Conservation (phyloP, 1,284 basidiomycete species). For the Xerocomus cyaneibrunnescens region DNA sequence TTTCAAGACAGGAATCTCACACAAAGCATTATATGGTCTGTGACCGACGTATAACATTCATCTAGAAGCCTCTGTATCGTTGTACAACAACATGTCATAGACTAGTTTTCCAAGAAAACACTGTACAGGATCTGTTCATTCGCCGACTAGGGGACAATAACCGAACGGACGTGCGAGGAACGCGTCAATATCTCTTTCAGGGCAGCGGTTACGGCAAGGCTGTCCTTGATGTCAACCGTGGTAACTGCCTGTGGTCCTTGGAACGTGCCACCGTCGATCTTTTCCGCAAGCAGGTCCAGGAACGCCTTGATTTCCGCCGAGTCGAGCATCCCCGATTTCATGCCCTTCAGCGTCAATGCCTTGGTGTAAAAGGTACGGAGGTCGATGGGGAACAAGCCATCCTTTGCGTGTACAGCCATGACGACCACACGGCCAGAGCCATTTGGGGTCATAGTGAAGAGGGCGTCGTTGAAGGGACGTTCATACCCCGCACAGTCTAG, state of each 20-base stretch:
- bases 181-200: conserved; percentile 27
- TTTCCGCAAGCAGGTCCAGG: conserved; percentile 29
- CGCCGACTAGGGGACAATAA: conserved; percentile 26
- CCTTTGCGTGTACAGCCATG: conserved; percentile 36
- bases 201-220: conserved; percentile 20
- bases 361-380: conserved; percentile 36
- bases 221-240: conserved; percentile 22
- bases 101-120: not conserved
- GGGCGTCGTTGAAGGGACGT: conserved; percentile 34
- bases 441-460: conserved; percentile 33
- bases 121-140: not conserved
- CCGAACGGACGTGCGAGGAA: conserved; percentile 30
- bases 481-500: conserved; percentile 38
- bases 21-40: not conserved
- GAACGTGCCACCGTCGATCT: conserved; percentile 33
- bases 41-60: not conserved
- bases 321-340: conserved; percentile 30
- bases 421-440: conserved; percentile 36
- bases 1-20: not conserved
- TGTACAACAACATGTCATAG: too few relatives aligned
- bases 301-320: conserved; percentile 31
- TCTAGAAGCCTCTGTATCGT: too few relatives aligned
- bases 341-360: conserved; percentile 33
- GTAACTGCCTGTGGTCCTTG: conserved; percentile 29
- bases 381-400: conserved; percentile 33